phyloP scores from a whole-genome alignment of 768 basidiomycete genomes.

The Pleurotus eryngii region DNA sequence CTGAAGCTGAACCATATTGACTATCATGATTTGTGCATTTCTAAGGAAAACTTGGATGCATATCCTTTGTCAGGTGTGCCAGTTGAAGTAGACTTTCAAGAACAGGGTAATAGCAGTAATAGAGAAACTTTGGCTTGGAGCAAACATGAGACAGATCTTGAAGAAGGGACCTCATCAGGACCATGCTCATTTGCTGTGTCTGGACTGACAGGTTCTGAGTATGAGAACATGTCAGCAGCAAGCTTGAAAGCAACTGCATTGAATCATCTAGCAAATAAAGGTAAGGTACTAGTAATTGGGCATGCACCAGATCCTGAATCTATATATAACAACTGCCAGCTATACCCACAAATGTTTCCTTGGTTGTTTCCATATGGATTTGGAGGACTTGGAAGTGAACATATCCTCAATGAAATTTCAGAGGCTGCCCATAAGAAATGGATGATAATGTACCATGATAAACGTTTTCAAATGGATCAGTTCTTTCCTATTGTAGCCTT shows the following conservation, averaged over 20 bases:
- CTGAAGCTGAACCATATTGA: slow-evolving; percentile 9
- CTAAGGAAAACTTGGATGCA: background rate
- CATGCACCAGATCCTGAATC: slow-evolving; percentile 14
- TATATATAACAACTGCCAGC: slow-evolving; percentile 25
- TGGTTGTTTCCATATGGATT: slow-evolving; percentile 37
- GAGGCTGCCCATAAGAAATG: slow-evolving; percentile 11
- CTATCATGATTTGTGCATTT: background rate
- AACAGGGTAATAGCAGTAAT: too few relatives aligned
- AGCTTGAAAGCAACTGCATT: slow-evolving; percentile 19
- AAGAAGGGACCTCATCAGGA: slow-evolving; percentile 22
- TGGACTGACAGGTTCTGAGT: slow-evolving; percentile 26
- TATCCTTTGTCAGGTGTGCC: background rate
- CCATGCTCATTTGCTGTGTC: slow-evolving; percentile 35
- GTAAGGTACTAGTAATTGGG: slow-evolving; percentile 18
- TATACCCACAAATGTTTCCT: slow-evolving; percentile 36
- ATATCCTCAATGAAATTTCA: too few relatives aligned
- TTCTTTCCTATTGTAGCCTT: slow-evolving; percentile 29
- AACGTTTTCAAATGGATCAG: slow-evolving; percentile 15
- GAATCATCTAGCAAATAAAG: slow-evolving; percentile 13
- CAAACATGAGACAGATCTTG: background rate
- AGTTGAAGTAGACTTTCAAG: background rate
- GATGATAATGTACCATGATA: slow-evolving; percentile 35
- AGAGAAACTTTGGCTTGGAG: too few relatives aligned
- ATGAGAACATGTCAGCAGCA: slow-evolving; percentile 11
- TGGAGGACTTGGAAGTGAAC: slow-evolving; percentile 23